Evolutionary conservation across 495 filamentous ascomycete genomes (phyloP), one percentile per base, ranked within the genome.

Genomic region (Niebla homalea): DNA sequence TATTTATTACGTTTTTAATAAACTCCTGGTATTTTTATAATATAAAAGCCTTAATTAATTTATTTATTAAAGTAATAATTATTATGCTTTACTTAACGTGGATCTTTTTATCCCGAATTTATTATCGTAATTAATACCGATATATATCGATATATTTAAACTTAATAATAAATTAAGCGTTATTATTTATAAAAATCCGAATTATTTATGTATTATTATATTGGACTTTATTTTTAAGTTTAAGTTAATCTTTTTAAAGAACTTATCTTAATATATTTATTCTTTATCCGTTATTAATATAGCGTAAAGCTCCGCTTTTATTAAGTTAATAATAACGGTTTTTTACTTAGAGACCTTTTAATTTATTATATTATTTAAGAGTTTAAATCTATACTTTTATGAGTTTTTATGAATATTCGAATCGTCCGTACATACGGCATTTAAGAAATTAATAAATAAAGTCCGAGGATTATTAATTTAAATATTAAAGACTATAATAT

Each of bases 401-500:
- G n/a, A n/a, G n/a, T n/a, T n/a, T n/a, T n/a, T n/a, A n/a, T n/a
- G n/a, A n/a, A n/a, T n/a, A n/a, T n/a, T 10, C n/a, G n/a, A 37
- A 37, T 10, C n/a, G n/a, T 18, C 16, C 6, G 16, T 6, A 42
- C 16, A 7, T 42, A 42, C 11, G 18, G 11, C 36, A 32, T 32
- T 20, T 48, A 32, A 16, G 16, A n/a, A 4, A 7, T 32, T 32
- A 48, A 11, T 48, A 15, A 32, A 48, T 19, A 10, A 32, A 51
- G 37, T 53, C 19, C 18, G 36, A 35, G 25, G 38, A 10, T 53
- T 43, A 44, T 39, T 45, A 52, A 51, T 18, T 55, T 51, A 5
- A 32, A 36, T 48, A n/a, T 48, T 32, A 7, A 20, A n/a, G 43
- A 55, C 29, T 52, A 36, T 44, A 52, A 26, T 44, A 18, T 16